Evolutionary conservation across 345 rosid species (phyloP), one percentile per base, ranked within the genome.

Genomic region (Cardamine chenopodiifolia): DNA sequence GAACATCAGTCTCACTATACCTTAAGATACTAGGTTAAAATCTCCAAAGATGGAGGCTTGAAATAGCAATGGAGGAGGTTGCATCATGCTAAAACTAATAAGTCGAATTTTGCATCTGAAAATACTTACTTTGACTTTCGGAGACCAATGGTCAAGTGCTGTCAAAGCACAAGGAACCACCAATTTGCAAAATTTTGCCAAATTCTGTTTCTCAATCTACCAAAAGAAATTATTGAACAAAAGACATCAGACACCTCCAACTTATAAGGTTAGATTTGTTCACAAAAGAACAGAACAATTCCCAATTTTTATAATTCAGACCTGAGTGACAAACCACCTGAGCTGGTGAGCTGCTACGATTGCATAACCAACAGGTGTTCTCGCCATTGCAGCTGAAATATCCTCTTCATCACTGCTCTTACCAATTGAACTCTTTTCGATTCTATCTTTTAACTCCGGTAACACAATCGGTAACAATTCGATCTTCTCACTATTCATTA

Each of bases 71-170:
- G 34, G 6, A 39, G 20, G 17, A 58, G 7, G 4, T 29, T 4
- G 4, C 40, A 8, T 39, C 76, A 62, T 62, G 26, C 2, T 22
- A 52, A 4, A 48, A 39, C 53, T 31, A 62, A 52, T 26, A 17
- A 72, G 34, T 66, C 39, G 29, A 17, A 11, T 3, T 12, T 1
- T 15, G 2, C 60, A 48, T 12, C 35, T 48, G n/a, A 31, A 52
- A 19, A 45, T 19, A 79, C 93, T 40, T 85, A 90, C 99, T 83
- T 95, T 95, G 71, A 95, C 92, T 76, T 82, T 83, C 0, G 96
- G 87, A 8, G 97, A 92, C 97, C 96, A 95, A 80, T 92, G 97
- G 79, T 95, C 97, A 68, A 92, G 88, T 19, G 91, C 88, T 44
- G 93, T 92, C 80, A 92, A 81, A 42, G 85, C 99, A 83, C 93